A percentile compares a stretch with the other conserved stretches of the same genome.
Conservation (phyloP, 768 basidiomycete genomes). For the Boletus tomentosulus region DNA sequence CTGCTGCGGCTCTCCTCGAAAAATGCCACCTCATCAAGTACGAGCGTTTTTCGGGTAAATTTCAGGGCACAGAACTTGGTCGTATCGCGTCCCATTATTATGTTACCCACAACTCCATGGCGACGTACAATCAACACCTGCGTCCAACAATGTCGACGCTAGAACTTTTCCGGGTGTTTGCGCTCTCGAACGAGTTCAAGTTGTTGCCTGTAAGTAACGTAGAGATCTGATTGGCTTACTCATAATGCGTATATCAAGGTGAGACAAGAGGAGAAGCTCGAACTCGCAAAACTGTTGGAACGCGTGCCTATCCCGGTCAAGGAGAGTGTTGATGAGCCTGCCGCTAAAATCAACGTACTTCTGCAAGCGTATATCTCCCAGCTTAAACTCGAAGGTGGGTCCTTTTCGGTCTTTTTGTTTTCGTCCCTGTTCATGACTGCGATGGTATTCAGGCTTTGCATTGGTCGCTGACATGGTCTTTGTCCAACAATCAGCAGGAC, state of each 20-base stretch:
- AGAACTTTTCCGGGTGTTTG: slow-evolving; percentile 97
- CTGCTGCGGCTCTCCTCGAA: slow-evolving; percentile 89
- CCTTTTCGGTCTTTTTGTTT: no score
- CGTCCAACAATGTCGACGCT: no score
- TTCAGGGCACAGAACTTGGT: slow-evolving; percentile 91
- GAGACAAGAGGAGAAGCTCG: no score
- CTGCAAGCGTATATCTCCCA: no score
- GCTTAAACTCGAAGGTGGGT: no score
- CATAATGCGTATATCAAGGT: slow-evolving; percentile 36
- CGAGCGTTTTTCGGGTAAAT: slow-evolving; percentile 78
- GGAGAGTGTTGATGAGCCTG: no score
- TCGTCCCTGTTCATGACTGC: no score
- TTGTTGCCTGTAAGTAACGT: slow-evolving; percentile 62
- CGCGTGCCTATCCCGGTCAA: no score
- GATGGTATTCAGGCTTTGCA: slow-evolving; percentile 58
- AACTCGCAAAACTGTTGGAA: no score
- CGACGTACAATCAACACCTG: no score
- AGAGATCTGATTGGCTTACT: slow-evolving; percentile 4
- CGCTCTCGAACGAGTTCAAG: slow-evolving; percentile 93
- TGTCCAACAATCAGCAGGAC: slow-evolving; percentile 94
- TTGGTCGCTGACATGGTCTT: slow-evolving; percentile 93
- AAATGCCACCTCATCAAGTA: slow-evolving; percentile 95
- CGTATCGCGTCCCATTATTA: slow-evolving; percentile 95
- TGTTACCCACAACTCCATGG: no score
- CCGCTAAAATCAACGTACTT: no score